These are phyloP conservation scores for Stenocarpella maydis DNA, from an alignment of 2,329 filamentous ascomycete genomes.

Conservation along the genomic window DNA sequence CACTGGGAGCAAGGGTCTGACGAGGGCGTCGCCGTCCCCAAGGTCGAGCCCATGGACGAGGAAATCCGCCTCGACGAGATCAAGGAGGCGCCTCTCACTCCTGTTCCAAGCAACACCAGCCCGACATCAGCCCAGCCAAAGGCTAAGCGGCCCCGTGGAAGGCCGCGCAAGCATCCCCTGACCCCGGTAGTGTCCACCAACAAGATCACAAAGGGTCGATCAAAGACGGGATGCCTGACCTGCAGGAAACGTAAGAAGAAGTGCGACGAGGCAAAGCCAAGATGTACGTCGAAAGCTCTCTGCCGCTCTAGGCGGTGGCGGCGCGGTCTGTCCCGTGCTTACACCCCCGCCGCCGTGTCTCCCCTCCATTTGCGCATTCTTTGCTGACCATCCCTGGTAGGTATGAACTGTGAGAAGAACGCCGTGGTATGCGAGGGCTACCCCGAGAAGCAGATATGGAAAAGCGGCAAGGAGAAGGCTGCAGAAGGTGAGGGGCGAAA, in stretches of 20 bases:
- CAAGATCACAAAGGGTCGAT: constrained; percentile 80
- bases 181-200: constrained; percentile 63
- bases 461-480: constrained; percentile 79
- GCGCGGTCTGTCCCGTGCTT: neutral
- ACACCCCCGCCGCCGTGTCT: neutral
- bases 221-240: constrained; percentile 74
- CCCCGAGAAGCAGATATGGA: constrained; percentile 86
- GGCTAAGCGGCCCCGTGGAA: constrained; percentile 74
- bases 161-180: constrained; percentile 82
- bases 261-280: constrained; percentile 73
- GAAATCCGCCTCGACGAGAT: constrained; percentile 62
- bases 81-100: constrained; percentile 52
- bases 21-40: constrained; percentile 58
- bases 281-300: constrained; percentile 59
- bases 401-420: constrained; percentile 92
- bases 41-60: constrained; percentile 66
- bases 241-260: constrained; percentile 77
- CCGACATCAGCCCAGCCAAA: constrained; percentile 47
- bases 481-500: constrained; percentile 66
- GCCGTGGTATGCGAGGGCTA: constrained; percentile 92
- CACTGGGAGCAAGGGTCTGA: constrained; percentile 58
- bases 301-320: neutral
- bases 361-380: constrained; percentile 4
- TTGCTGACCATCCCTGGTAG: constrained; percentile 48
- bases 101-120: constrained; percentile 39